Evolutionary conservation across 768 basidiomycete genomes (phyloP).

Genomic region (Lanmaoa rubissima): DNA sequence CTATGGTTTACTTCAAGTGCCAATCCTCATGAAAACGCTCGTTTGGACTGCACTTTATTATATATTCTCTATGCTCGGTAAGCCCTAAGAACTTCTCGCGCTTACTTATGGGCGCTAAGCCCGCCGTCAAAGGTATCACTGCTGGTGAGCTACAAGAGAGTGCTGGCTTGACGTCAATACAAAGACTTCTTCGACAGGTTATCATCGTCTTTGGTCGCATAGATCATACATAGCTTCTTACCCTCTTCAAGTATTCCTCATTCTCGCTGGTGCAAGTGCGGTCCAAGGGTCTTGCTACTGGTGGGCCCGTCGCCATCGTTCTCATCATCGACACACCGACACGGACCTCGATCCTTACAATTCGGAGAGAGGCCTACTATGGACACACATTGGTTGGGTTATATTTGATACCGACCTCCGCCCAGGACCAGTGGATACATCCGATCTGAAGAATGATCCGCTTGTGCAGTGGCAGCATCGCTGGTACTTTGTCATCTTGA

Average conservation of each 20-base stretch:
- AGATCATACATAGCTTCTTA: slow-evolving; percentile 74
- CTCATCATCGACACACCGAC: slow-evolving; percentile 83
- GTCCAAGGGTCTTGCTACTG: slow-evolving; percentile 86
- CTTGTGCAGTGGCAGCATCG: slow-evolving; percentile 79
- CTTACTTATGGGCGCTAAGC: slow-evolving; percentile 15
- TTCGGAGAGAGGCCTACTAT: slow-evolving; percentile 71
- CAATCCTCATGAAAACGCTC: slow-evolving; percentile 49
- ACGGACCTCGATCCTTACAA: slow-evolving; percentile 86
- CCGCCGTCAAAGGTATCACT: slow-evolving; percentile 43
- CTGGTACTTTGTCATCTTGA: slow-evolving; percentile 61
- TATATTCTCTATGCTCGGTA: slow-evolving; percentile 84
- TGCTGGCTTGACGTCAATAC: neutral
- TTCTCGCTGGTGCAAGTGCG: slow-evolving; percentile 75
- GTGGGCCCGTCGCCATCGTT: slow-evolving; percentile 84
- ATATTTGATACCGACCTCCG: slow-evolving; percentile 69
- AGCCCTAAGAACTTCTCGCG: slow-evolving; percentile 13
- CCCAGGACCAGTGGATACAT: slow-evolving; percentile 69
- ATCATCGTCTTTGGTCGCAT: slow-evolving; percentile 86
- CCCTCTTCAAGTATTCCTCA: slow-evolving; percentile 68
- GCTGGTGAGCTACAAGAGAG: slow-evolving; percentile 36
- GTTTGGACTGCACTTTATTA: slow-evolving; percentile 71
- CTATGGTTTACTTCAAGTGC: slow-evolving; percentile 60
- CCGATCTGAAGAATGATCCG: slow-evolving; percentile 66
- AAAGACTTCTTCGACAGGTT: slow-evolving; percentile 42
- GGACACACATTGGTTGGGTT: slow-evolving; percentile 87